Base-by-base conservation (phyloP, 2,329 filamentous ascomycete species). In the Fusarium avenaceum region DNA sequence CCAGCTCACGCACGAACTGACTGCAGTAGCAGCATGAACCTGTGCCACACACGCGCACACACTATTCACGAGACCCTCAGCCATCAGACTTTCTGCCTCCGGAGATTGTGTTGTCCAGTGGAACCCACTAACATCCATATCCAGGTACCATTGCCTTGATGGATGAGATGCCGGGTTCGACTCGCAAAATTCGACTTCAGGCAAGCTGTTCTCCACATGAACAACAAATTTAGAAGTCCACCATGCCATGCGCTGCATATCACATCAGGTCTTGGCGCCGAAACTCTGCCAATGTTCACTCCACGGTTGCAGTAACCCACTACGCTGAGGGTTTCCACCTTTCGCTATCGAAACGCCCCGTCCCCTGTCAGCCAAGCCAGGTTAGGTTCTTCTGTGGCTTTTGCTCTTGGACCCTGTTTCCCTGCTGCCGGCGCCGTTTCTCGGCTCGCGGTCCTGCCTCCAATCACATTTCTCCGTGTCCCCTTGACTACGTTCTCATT, bases 371-470 rank as follows among this genome's bases (percentile, higher is more conserved):
- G 17, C 11, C 28, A 17, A 33, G 17, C 11, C 28, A 17, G 48
- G 44, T 50, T 50, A 24, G 63, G 46, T 42, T 59, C 49, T 60
- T 26, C 30, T 70, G 67, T 70, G 67, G 67, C 67, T 70, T 55
- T 67, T 49, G 53, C 39, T 60, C 50, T 67, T 58, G 54, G 58
- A 57, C 67, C 67, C 51, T 55, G 58, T 64, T 70, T 61, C 62
- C 64, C 43, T 62, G 57, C 54, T 56, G 45, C 47, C 45, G 51
- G 67, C 63, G 52, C 63, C 63, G 58, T 68, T 70, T 50, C 63
- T 68, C 44, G 59, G 67, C 54, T 65, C 42, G 44, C 51, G 56
- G 28, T 32, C 35, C 24, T 35, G 24, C 35, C 45, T 52, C 59
- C 58, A 67, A 64, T 67, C 64, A 69, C 52, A 54, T 40, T 63